Conservation (phyloP, 805 yeast genomes). For the Sugiyamaella marilandica region DNA sequence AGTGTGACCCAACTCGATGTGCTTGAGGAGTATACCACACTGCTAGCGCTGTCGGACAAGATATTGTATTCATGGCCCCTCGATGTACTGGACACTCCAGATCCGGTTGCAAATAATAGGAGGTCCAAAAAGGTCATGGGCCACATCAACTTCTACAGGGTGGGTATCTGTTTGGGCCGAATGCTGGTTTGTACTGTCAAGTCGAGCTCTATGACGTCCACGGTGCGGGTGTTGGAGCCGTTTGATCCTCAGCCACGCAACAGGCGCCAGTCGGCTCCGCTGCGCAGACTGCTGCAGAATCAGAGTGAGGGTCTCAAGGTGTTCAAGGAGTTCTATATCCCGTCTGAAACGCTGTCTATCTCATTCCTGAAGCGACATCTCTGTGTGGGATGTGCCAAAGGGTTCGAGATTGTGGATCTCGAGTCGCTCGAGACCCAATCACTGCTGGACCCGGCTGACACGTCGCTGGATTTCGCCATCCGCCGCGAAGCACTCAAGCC, state of each 20-base stretch:
- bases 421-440: slow-evolving; percentile 83
- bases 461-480: slow-evolving; percentile 90
- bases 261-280: slow-evolving; percentile 37
- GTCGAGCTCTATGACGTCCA: slow-evolving; percentile 67
- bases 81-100: slow-evolving; percentile 43
- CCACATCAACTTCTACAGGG: slow-evolving; percentile 87
- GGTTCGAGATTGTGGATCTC: slow-evolving; percentile 89
- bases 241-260: slow-evolving; percentile 53
- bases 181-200: slow-evolving; percentile 87
- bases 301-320: slow-evolving; percentile 61
- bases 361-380: slow-evolving; percentile 83
- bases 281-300: slow-evolving; percentile 35
- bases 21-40: slow-evolving; percentile 81
- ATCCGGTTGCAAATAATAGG: slow-evolving; percentile 43
- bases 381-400: slow-evolving; percentile 94
- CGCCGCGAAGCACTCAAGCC: slow-evolving; percentile 81
- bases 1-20: slow-evolving; percentile 88
- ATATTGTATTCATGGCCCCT: slow-evolving; percentile 71
- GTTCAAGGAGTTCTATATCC: slow-evolving; percentile 73
- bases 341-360: slow-evolving; percentile 85
- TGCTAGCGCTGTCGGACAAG: slow-evolving; percentile 78
- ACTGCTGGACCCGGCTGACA: slow-evolving; percentile 95
- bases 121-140: slow-evolving; percentile 73
- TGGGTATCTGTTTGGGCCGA: slow-evolving; percentile 87
- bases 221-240: slow-evolving; percentile 83